A percentile compares a stretch with the other conserved stretches of the same genome.
Conservation (phyloP, 495 filamentous ascomycete species). For the Daldinia bambusicola region DNA sequence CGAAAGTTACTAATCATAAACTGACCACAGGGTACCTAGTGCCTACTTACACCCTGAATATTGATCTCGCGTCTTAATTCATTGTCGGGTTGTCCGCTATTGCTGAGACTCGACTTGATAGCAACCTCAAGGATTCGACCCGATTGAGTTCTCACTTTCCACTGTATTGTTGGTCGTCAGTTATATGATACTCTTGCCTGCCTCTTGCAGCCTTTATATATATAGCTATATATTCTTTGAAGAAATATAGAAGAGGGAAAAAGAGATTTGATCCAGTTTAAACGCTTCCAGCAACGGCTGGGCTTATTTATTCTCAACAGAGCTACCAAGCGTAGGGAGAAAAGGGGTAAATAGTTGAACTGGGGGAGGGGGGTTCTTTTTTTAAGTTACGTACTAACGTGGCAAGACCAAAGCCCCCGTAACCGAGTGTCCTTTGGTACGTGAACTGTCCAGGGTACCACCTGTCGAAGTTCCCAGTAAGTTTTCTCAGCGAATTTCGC, state of each 20-base stretch:
- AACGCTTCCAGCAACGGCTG: not conserved
- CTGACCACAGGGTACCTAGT: not conserved
- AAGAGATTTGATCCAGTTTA: not conserved
- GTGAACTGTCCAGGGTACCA: not conserved
- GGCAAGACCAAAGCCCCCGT: constrained; percentile 16
- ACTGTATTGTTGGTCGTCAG: constrained; percentile 11
- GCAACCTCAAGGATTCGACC: not conserved
- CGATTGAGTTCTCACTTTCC: not conserved
- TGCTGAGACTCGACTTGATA: not conserved
- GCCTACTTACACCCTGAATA: constrained; percentile 10
- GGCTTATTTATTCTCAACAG: not conserved
- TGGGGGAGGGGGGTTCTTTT: not conserved
- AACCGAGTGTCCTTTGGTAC: constrained; percentile 10
- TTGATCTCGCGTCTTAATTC: not conserved
- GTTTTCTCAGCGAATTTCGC: not conserved
- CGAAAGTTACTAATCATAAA: not conserved
- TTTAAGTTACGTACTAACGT: constrained; percentile 13
- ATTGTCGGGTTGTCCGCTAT: not conserved
- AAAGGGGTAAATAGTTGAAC: not conserved
- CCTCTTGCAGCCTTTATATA: no score
- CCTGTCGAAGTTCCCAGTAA: not conserved
- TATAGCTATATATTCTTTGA: no score
- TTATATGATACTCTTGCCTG: no score
- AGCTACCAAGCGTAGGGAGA: not conserved
- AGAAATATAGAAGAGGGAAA: not conserved